Base-by-base conservation (phyloP, 371 early-diverging fungal genomes). In the Apophysomyces trapeziformis region DNA sequence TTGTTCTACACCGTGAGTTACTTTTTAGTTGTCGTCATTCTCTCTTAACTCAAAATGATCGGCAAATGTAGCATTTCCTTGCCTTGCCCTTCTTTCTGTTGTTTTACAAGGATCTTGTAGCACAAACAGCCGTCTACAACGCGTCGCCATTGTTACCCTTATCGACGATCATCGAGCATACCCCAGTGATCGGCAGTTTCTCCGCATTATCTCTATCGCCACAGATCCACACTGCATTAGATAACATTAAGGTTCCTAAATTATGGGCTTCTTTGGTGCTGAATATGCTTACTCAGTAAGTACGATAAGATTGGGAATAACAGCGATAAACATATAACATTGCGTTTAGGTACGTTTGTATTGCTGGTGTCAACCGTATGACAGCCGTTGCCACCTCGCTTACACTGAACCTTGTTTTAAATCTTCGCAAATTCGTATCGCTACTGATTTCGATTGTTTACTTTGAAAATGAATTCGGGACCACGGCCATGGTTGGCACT, bases 291-390 rank as follows among this genome's bases (percentile, higher is more conserved):
- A 93, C 95, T 18, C 96, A 95, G 88, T 90, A 88, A 78, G 88
- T 73, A 32, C 21, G 6, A 9, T 21, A 50, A 21, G 8, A 21
- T n/a, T 37, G 18, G 41, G 13, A 16, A 54, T 18, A 0, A 44
- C 45, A 3, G 12, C 13, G 16, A 13, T n/a, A 45, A 45, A 5
- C 32, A 38, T 21, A 54, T 45, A 32, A 45, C 50, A 1, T 5
- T 14, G 21, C 12, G 9, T 43, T 41, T 58, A 86, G 85, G 68
- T 90, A 88, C 75, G 84, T 90, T 56, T 96, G 96, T 65, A 93
- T 95, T 21, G 86, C 93, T 35, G 95, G 95, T 13, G 96, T 96
- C 2, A 93, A 95, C 61, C 85, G 89, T 14, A 81, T 96, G 75
- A 90, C 91, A 2, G 86, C 92, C 0, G 80, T 92, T 62, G 83